A percentile compares a stretch with the other conserved stretches of the same genome.
Conservation (phyloP, 345 rosid species). For the Brassica carinata region DNA sequence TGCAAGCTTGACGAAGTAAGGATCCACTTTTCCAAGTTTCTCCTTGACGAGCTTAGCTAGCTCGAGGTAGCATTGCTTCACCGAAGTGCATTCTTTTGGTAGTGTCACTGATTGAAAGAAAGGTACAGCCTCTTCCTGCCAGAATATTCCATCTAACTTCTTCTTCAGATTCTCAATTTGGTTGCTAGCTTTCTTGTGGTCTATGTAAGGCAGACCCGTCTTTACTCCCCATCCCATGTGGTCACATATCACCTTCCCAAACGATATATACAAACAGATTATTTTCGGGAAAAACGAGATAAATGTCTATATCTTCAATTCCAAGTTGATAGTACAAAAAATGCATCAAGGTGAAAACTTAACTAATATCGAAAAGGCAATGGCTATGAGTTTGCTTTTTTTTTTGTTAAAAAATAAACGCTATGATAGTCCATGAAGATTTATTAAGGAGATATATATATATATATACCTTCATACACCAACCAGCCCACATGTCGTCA, state of each 20-base stretch:
- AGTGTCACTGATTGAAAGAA: conserved; percentile 49
- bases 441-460: not conserved
- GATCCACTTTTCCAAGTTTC: conserved; percentile 47
- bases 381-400: no score
- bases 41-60: conserved; percentile 50
- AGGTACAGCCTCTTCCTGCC: conserved; percentile 55
- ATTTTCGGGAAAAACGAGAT: not conserved
- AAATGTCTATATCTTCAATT: not conserved
- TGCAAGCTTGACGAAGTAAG: conserved; percentile 51
- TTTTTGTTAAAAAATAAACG: no score
- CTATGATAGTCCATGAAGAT: not conserved
- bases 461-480: conserved; percentile 48
- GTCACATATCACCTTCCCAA: conserved; percentile 55
- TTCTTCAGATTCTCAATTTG: conserved; percentile 28
- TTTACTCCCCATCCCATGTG: conserved; percentile 63
- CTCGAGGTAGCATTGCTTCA: conserved; percentile 52
- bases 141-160: conserved; percentile 30
- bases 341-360: not conserved
- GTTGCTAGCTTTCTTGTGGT: conserved; percentile 25
- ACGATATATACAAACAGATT: not conserved
- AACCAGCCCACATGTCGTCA: conserved; percentile 72
- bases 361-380: not conserved
- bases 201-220: conserved; percentile 36
- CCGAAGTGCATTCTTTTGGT: conserved; percentile 52
- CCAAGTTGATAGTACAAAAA: not conserved